Percentiles rank a stretch among this genome's conserved stretches.
These are phyloP conservation scores for Pseudogymnoascus sp. DNA, from an alignment of 2,329 filamentous ascomycete species.

Conservation along the genomic window DNA sequence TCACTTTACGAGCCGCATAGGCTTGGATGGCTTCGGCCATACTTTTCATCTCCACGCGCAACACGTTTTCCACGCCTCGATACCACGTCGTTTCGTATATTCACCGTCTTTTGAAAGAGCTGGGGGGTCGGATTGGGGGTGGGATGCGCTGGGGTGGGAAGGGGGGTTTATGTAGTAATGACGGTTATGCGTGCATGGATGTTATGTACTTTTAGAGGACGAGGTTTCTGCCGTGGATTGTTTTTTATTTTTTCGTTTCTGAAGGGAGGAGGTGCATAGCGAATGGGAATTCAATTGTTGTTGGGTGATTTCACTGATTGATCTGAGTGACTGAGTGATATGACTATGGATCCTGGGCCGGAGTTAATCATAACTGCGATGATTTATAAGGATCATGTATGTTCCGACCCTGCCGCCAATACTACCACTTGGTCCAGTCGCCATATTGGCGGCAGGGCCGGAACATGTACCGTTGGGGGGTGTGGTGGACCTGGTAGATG, in stretches of 20 bases:
- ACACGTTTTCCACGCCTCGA: conserved; percentile 7
- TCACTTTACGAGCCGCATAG: not conserved
- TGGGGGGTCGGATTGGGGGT: not conserved
- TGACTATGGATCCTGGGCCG: not conserved
- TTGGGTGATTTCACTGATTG: not conserved
- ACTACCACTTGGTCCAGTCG: too few species aligned
- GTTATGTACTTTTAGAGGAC: conserved; percentile 5
- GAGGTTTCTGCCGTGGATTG: not conserved
- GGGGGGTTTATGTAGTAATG: not conserved
- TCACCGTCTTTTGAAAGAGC: conserved; percentile 7
- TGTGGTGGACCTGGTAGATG: not conserved
- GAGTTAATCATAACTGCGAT: not conserved
- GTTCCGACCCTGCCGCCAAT: too few species aligned
- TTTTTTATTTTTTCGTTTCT: not conserved
- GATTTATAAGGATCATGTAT: not conserved
- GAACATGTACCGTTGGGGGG: not conserved
- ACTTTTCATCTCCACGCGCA: conserved; percentile 1
- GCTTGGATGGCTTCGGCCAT: not conserved
- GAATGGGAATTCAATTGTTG: not conserved
- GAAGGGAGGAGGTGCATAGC: not conserved
- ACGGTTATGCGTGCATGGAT: conserved; percentile 2
- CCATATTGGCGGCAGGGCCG: too few species aligned
- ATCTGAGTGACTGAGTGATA: not conserved
- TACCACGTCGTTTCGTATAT: conserved; percentile 6
- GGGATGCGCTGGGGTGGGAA: not conserved